Percentiles rank a stretch among this genome's conserved stretches.
phyloP scores from a whole-genome alignment of 352 stramenopile genomes.

The Stephanocyclus meneghinianus region DNA sequence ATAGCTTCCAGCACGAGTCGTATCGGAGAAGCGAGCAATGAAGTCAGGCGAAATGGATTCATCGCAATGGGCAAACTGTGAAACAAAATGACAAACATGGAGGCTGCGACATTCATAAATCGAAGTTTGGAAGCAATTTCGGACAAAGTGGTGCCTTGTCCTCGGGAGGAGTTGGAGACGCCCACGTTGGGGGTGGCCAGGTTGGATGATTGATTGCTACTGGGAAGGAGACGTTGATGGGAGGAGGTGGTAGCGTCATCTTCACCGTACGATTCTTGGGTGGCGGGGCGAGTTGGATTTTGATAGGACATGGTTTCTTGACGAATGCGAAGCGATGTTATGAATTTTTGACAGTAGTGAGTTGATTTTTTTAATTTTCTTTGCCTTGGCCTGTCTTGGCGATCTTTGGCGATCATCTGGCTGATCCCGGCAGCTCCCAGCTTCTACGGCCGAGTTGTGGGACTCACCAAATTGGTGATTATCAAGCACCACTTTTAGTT shows the following conservation, averaged over 20 bases:
- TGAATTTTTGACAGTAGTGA: too few species aligned
- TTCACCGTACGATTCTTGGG: slow-evolving; percentile 23
- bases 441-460: too few species aligned
- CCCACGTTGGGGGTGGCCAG: slow-evolving; percentile 29
- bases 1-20: slow-evolving; percentile 27
- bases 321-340: too few species aligned
- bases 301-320: slow-evolving; percentile 4
- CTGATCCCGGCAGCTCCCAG: too few species aligned
- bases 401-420: too few species aligned
- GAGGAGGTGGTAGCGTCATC: neutral
- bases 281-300: neutral
- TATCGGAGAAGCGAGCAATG: slow-evolving; percentile 27
- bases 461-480: too few species aligned
- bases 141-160: slow-evolving; percentile 32
- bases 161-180: slow-evolving; percentile 38
- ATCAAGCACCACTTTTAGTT: too few species aligned
- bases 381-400: too few species aligned
- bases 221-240: slow-evolving; percentile 7
- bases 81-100: slow-evolving; percentile 36
- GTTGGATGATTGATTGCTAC: neutral
- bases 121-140: slow-evolving; percentile 38
- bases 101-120: slow-evolving; percentile 38
- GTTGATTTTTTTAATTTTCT: too few species aligned
- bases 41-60: slow-evolving; percentile 37
- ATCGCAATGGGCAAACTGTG: slow-evolving; percentile 23